phyloP scores from a whole-genome alignment of 306 rosid genomes.

The Amphicarpaea edgeworthii region DNA sequence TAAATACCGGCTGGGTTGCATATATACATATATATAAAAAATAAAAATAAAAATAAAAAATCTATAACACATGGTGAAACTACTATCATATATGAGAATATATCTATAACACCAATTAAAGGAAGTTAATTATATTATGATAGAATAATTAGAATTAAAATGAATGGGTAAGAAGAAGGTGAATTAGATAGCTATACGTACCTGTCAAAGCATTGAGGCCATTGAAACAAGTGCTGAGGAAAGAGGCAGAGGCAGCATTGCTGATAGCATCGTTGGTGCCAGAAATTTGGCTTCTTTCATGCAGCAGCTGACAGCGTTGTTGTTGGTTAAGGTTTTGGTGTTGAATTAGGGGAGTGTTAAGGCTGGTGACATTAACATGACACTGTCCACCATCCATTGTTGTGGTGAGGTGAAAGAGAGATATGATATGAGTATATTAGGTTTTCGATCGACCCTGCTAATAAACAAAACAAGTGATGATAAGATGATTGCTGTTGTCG shows the following conservation, averaged over 20 bases:
- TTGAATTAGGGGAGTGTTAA: slow-evolving; percentile 31
- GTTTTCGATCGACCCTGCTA: background rate
- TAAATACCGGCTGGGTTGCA: too few species aligned
- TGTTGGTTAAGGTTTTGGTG: slow-evolving; percentile 18
- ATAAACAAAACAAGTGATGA: background rate
- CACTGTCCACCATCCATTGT: background rate
- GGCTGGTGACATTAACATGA: background rate
- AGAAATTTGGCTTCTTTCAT: slow-evolving; percentile 6
- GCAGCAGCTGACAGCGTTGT: too few species aligned
- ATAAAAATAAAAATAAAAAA: background rate
- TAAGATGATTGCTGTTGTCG: background rate
- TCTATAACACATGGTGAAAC: too few species aligned
- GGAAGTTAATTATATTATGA: too few species aligned
- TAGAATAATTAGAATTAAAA: too few species aligned
- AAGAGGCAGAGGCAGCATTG: slow-evolving; percentile 20
- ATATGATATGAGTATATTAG: background rate
- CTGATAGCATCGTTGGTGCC: too few species aligned
- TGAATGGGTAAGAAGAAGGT: background rate
- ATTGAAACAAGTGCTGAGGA: slow-evolving; percentile 47
- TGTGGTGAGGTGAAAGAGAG: background rate
- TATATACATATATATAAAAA: too few species aligned
- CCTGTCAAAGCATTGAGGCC: slow-evolving; percentile 56
- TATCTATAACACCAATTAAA: background rate
- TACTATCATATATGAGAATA: too few species aligned
- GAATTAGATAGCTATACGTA: too few species aligned